Evolutionary conservation across 2,329 filamentous ascomycete species (phyloP).

Genomic region (Microdochium trichocladiopsis): DNA sequence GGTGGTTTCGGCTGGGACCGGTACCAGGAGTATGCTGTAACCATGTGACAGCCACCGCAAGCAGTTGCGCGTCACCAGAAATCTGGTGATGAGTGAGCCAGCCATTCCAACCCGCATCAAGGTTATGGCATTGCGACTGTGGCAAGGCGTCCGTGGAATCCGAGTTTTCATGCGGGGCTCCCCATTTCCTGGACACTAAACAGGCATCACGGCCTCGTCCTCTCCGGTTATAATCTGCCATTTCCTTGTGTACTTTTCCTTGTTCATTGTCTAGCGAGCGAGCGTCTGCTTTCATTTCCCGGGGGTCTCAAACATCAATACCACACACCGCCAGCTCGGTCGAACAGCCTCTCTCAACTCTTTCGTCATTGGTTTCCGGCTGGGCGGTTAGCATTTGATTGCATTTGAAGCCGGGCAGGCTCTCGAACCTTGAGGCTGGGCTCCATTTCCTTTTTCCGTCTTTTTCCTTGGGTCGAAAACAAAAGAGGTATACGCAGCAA

Average conservation of each 20-base stretch:
- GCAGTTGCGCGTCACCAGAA: constrained; percentile 25
- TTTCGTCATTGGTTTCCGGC: constrained; percentile 34
- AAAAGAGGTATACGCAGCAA: constrained; percentile 59
- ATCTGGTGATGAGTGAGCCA: constrained; percentile 12
- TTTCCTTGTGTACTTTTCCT: constrained; percentile 18
- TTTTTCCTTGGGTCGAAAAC: constrained; percentile 21
- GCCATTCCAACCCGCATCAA: constrained; percentile 15
- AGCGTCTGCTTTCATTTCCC: constrained; percentile 25
- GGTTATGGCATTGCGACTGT: constrained; percentile 10
- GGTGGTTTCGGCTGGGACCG: constrained; percentile 80
- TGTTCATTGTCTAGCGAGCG: constrained; percentile 27
- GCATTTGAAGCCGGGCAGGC: constrained; percentile 45
- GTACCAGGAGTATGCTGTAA: constrained; percentile 77
- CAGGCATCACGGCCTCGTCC: constrained; percentile 23
- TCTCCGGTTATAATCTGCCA: constrained; percentile 19
- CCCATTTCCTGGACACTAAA: constrained; percentile 13
- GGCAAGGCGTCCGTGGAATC: constrained; percentile 7
- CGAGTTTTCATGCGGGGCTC: constrained; percentile 14
- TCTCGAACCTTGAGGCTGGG: constrained; percentile 35
- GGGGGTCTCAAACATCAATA: constrained; percentile 8
- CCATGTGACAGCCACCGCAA: constrained; percentile 68
- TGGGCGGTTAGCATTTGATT: constrained; percentile 43
- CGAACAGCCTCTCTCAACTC: constrained; percentile 13
- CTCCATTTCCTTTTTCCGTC: constrained; percentile 25
- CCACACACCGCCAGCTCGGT: constrained; percentile 15